Percentiles rank a stretch among this genome's conserved stretches.
Conservation (phyloP, 108 stramenopile genomes). For the Fragilaria crotonensis region DNA sequence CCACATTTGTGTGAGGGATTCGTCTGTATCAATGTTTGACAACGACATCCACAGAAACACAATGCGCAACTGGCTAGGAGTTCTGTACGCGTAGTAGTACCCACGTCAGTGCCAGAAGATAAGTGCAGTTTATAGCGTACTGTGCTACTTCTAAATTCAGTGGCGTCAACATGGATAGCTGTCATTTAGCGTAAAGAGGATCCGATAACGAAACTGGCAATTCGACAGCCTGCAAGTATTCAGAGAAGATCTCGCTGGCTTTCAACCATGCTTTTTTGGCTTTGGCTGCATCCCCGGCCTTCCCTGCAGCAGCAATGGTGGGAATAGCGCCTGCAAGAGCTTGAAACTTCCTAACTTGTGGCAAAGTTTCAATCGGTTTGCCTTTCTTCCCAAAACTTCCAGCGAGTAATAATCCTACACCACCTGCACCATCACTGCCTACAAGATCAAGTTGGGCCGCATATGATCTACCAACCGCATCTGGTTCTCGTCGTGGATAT, state of each 20-base stretch:
- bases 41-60: too few relatives aligned
- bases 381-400: slow-evolving; percentile 38
- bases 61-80: too few relatives aligned
- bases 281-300: slow-evolving; percentile 33
- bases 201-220: slow-evolving; percentile 28
- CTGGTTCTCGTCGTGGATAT: slow-evolving; percentile 37
- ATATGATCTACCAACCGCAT: slow-evolving; percentile 36
- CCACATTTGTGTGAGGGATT: too few relatives aligned
- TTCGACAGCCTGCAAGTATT: slow-evolving; percentile 34
- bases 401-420: slow-evolving; percentile 36
- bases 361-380: slow-evolving; percentile 45
- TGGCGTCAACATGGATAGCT: neutral
- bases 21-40: too few relatives aligned
- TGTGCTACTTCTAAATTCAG: too few relatives aligned
- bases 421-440: slow-evolving; percentile 29
- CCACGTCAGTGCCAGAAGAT: too few relatives aligned
- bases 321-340: slow-evolving; percentile 28
- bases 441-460: slow-evolving; percentile 41
- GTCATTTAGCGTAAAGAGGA: slow-evolving; percentile 22
- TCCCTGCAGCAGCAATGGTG: slow-evolving; percentile 40
- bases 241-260: slow-evolving; percentile 18
- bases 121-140: too few relatives aligned
- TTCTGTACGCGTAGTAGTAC: too few relatives aligned
- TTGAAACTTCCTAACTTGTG: slow-evolving; percentile 32
- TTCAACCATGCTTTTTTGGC: slow-evolving; percentile 29